Evolutionary conservation across 2,329 filamentous ascomycete species (phyloP).

Genomic region (Cadophora sp.): DNA sequence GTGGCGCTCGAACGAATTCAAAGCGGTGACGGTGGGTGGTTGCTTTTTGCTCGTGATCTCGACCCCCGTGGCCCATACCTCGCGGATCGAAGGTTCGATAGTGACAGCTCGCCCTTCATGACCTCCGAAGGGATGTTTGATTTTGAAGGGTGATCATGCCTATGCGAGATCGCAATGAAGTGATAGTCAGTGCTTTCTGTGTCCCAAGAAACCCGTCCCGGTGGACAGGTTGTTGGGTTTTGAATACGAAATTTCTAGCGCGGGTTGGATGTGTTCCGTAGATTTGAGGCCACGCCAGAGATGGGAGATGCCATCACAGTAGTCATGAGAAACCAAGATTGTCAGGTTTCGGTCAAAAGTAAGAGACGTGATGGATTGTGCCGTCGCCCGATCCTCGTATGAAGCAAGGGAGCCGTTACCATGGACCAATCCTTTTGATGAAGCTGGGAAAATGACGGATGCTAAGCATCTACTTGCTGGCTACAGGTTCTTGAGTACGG

Average conservation of each 20-base stretch:
- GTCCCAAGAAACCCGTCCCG: not conserved
- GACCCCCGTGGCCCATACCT: not conserved
- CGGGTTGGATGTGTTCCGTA: not conserved
- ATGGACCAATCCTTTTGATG: not conserved
- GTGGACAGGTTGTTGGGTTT: not conserved
- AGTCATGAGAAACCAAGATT: not conserved
- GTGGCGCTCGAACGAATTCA: not conserved
- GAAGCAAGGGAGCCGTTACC: not conserved
- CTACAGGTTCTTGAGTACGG: not conserved
- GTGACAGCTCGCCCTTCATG: not conserved
- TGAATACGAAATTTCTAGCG: not conserved
- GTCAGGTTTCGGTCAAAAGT: not conserved
- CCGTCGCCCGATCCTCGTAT: not conserved
- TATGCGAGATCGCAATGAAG: not conserved
- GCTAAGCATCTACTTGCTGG: not conserved
- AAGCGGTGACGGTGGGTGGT: not conserved
- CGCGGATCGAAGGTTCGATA: not conserved
- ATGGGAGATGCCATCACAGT: not conserved
- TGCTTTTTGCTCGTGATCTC: conserved; percentile 16
- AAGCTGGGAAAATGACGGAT: not conserved
- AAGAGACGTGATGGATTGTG: not conserved
- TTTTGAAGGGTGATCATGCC: not conserved
- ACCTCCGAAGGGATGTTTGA: not conserved
- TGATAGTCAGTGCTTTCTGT: not conserved
- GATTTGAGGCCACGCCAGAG: not conserved